These are phyloP conservation scores for Sisymbrium irio DNA, from an alignment of 345 rosid species.

Conservation along the genomic window DNA sequence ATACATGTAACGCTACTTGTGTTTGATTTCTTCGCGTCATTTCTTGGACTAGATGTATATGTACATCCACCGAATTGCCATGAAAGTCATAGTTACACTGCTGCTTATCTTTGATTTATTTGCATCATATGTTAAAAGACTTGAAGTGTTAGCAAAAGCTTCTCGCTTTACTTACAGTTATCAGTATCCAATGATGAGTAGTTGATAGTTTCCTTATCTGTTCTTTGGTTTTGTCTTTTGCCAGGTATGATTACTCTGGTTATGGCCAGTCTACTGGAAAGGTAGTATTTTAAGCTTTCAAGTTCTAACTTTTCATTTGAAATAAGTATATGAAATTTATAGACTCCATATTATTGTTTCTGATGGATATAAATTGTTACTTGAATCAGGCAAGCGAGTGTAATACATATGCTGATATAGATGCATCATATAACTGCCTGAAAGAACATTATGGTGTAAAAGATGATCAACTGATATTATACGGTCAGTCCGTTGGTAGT, in stretches of 20 bases:
- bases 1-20: too few species aligned
- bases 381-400: slow-evolving; percentile 82
- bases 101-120: neutral
- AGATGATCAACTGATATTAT: slow-evolving; percentile 85
- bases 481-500: slow-evolving; percentile 98
- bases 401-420: slow-evolving; percentile 93
- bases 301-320: neutral
- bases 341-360: neutral
- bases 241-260: slow-evolving; percentile 95
- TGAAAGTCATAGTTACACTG: neutral
- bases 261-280: slow-evolving; percentile 96
- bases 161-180: too few species aligned
- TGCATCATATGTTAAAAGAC: neutral
- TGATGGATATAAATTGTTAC: slow-evolving; percentile 11
- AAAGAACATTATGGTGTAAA: slow-evolving; percentile 78
- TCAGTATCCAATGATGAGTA: too few species aligned
- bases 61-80: neutral
- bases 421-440: slow-evolving; percentile 80
- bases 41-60: neutral
- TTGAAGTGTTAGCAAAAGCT: neutral
- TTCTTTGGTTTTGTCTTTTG: neutral
- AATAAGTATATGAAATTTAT: neutral
- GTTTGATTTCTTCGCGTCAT: neutral
- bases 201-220: neutral
- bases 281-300: slow-evolving; percentile 44